Evolutionary conservation across 2,329 filamentous ascomycete genomes (phyloP).

Genomic region (Herpotrichia juniperi): DNA sequence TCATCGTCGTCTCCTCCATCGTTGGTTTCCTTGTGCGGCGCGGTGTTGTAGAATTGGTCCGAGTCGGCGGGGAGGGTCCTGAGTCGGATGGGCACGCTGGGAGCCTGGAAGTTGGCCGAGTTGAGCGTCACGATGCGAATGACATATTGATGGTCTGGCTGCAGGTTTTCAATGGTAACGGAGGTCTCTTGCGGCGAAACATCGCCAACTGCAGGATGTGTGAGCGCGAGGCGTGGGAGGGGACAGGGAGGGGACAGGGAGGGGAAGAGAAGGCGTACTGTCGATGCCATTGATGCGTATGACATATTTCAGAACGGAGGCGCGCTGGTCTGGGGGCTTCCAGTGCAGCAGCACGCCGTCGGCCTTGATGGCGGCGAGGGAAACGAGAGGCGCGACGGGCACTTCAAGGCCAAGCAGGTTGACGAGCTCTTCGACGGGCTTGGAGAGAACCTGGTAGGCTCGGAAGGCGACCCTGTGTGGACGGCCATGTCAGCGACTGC

Average conservation of each 20-base stretch:
- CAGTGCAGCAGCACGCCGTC: slow-evolving; percentile 91
- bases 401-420: slow-evolving; percentile 93
- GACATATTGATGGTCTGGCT: slow-evolving; percentile 89
- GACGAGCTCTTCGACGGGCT: slow-evolving; percentile 89
- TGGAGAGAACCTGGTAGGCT: slow-evolving; percentile 86
- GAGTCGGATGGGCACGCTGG: slow-evolving; percentile 83
- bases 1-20: slow-evolving; percentile 44
- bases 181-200: slow-evolving; percentile 80
- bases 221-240: slow-evolving; percentile 11
- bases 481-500: slow-evolving; percentile 1
- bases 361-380: slow-evolving; percentile 84
- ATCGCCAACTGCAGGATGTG: slow-evolving; percentile 71
- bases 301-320: slow-evolving; percentile 81
- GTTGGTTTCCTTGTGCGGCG: slow-evolving; percentile 55
- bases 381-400: slow-evolving; percentile 85
- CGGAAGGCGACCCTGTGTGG: slow-evolving; percentile 76
- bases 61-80: slow-evolving; percentile 64
- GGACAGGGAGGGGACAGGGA: slow-evolving; percentile 3
- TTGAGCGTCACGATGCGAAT: slow-evolving; percentile 92
- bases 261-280: slow-evolving; percentile 60
- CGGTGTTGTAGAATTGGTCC: slow-evolving; percentile 55
- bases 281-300: slow-evolving; percentile 94
- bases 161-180: slow-evolving; percentile 88
- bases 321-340: slow-evolving; percentile 73
- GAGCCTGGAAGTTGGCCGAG: slow-evolving; percentile 88